Base-by-base conservation (phyloP, 1,284 basidiomycete species). In the Ceratorhiza oryzae-sativae region DNA sequence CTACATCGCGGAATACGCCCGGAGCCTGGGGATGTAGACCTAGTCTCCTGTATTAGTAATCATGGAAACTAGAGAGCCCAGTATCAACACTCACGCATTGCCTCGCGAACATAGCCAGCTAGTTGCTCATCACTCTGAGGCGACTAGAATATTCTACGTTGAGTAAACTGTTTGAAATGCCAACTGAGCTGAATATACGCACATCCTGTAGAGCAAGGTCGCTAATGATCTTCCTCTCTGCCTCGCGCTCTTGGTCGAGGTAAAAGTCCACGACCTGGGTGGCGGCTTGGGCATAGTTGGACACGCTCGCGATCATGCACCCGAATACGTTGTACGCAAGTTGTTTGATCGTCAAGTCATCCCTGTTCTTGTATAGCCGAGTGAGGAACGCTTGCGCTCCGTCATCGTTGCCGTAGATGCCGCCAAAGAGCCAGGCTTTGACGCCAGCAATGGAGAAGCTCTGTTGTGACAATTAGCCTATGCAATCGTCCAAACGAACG, bases 71-170 rank as follows among this genome's bases (percentile, higher is more conserved):
- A 20, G 5, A 46, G 39, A 9, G 1, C 67, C 36, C 25, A 15
- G 61, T 55, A 23, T 58, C 55, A 49, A 41, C 71, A 82, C 85
- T 77, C 73, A 85, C 86, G 79, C 68, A 90, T 79, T 10, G 87
- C 88, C 73, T 85, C 84, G 65, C 82, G 81, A 18, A 88, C 81
- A 75, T 85, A 84, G 9, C 70, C 77, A 79, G 85, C 81, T 18
- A 88, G 75, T 70, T 79, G 78, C 2, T 72, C 74, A 12, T 77
- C 75, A 9, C 65, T 59, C 70, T 75, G 72, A 15, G 74, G 63
- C 25, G 72, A 72, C 41, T 51, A 23, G 13, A 27, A 23, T 51
- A 4, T 51, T 13, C 36, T 25, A 27, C 23, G 13, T 6, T 51
- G 5, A 51, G 23, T 23, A 9, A 9, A 27, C 23, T 9, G 49